These are phyloP conservation scores for Candida quercuum DNA, from an alignment of 805 yeast genomes.

Conservation along the genomic window DNA sequence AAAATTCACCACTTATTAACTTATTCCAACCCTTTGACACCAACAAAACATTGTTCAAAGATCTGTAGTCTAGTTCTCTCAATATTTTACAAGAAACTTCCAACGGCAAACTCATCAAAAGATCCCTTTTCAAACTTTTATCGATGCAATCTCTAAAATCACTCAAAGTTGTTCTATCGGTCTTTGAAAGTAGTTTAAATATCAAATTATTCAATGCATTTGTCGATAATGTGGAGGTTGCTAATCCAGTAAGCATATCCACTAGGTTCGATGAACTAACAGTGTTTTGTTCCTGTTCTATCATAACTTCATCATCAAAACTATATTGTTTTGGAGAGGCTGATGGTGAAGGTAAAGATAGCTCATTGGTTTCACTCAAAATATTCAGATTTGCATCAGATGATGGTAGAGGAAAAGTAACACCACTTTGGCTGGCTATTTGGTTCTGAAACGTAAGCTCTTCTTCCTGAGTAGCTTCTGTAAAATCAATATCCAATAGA, in stretches of 20 bases:
- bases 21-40: slow-evolving; percentile 70
- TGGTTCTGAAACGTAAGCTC: too few relatives aligned
- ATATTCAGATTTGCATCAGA: background rate
- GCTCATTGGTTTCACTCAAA: slow-evolving; percentile 23
- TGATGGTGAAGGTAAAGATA: slow-evolving; percentile 68
- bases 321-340: slow-evolving; percentile 47
- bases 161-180: slow-evolving; percentile 58
- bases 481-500: background rate
- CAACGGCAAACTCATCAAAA: slow-evolving; percentile 63
- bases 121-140: slow-evolving; percentile 62
- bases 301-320: slow-evolving; percentile 10
- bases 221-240: slow-evolving; percentile 30
- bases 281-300: slow-evolving; percentile 3
- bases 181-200: slow-evolving; percentile 49
- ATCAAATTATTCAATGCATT: slow-evolving; percentile 45
- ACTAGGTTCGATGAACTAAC: slow-evolving; percentile 6
- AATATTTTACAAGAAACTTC: slow-evolving; percentile 70
- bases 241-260: slow-evolving; percentile 9
- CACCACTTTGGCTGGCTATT: too few relatives aligned
- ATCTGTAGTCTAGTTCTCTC: slow-evolving; percentile 53
- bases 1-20: slow-evolving; percentile 56
- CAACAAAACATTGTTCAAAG: slow-evolving; percentile 53
- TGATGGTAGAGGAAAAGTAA: background rate
- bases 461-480: background rate
- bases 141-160: slow-evolving; percentile 48